These are phyloP conservation scores for Globisporangium spiculum DNA, from an alignment of 352 stramenopile genomes.

Conservation along the genomic window DNA sequence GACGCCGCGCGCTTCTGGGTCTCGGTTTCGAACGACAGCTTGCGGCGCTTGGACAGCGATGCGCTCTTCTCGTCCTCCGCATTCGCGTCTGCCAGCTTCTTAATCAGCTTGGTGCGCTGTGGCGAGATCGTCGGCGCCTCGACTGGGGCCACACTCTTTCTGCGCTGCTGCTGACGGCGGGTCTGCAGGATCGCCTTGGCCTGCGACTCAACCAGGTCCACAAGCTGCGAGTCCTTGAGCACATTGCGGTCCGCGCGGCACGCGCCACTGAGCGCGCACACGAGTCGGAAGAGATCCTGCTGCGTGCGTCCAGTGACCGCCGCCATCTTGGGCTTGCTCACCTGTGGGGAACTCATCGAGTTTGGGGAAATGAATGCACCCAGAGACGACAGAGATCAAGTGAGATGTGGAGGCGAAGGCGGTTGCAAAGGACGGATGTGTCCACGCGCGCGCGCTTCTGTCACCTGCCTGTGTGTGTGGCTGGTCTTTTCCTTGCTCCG, in stretches of 20 bases:
- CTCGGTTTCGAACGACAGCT: conserved; percentile 32
- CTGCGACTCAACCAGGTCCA: conserved; percentile 56
- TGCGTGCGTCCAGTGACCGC: conserved; percentile 12
- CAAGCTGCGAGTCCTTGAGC: conserved; percentile 61
- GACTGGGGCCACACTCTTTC: not conserved
- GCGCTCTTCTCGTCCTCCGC: conserved; percentile 20
- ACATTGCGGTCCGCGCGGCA: conserved; percentile 60
- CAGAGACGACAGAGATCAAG: not conserved
- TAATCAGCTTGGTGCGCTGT: conserved; percentile 30
- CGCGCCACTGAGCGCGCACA: conserved; percentile 55
- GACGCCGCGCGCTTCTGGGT: conserved; percentile 6
- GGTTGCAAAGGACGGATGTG: conserved; percentile 7
- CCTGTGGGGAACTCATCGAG: not conserved
- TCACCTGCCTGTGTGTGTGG: conserved; percentile 4
- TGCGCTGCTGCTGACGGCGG: conserved; percentile 31
- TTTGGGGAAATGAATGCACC: conserved; percentile 3
- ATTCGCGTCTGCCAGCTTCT: conserved; percentile 26
- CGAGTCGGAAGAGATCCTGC: conserved; percentile 41
- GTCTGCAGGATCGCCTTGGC: conserved; percentile 52
- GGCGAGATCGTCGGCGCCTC: conserved; percentile 22
- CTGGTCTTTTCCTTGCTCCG: conserved; percentile 5
- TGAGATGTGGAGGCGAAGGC: not conserved
- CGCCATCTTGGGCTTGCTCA: conserved; percentile 6
- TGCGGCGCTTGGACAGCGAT: conserved; percentile 34
- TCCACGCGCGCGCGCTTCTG: not conserved